Conservation (phyloP, 257 asterid species). For the Solanum dulcamara region DNA sequence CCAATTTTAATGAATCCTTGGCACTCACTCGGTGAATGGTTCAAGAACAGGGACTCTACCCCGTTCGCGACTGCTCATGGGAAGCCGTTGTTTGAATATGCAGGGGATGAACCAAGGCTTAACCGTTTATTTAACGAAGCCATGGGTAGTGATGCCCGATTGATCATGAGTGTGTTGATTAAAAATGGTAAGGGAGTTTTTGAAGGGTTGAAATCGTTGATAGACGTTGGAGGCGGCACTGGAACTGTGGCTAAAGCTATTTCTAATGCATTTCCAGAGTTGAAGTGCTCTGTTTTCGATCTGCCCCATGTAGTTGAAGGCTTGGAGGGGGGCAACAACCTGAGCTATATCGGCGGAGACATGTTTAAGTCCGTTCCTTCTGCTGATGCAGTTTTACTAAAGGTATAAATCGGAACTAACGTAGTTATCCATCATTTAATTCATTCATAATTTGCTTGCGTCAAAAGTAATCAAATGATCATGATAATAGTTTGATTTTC, state of each 20-base stretch:
- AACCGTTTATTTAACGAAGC: not conserved
- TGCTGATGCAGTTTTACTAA: not conserved
- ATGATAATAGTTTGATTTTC: not conserved
- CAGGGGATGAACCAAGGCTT: not conserved
- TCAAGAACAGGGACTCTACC: not conserved
- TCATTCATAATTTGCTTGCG: not conserved
- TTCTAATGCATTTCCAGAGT: conserved; percentile 2
- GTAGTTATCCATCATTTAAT: not conserved
- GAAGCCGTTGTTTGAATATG: not conserved
- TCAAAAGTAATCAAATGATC: not conserved
- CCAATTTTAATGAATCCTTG: not conserved
- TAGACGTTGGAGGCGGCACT: not conserved
- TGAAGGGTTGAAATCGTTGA: not conserved
- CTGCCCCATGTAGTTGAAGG: not conserved
- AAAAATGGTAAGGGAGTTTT: not conserved
- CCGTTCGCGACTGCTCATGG: not conserved
- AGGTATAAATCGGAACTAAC: not conserved
- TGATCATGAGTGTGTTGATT: not conserved
- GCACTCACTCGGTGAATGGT: not conserved
- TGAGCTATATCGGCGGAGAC: not conserved
- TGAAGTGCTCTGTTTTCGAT: not conserved
- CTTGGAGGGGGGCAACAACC: not conserved
- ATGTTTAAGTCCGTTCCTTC: not conserved
- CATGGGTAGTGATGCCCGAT: not conserved
- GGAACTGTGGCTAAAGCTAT: not conserved